Evolutionary conservation across 352 stramenopile genomes (phyloP).

Genomic region (Phytopythium delawarense): DNA sequence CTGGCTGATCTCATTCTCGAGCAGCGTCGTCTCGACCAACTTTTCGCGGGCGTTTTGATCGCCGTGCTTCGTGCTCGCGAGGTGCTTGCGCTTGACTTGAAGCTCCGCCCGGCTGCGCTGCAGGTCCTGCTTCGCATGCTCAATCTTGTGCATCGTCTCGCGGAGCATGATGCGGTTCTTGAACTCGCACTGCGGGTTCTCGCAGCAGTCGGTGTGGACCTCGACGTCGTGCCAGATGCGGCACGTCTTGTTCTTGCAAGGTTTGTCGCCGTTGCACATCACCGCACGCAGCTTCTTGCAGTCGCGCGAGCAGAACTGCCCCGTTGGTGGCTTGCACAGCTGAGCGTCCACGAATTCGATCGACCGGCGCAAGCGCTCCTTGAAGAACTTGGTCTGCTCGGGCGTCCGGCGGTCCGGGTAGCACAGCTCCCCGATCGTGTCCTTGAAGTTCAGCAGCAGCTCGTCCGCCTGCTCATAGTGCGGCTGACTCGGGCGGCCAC

Average conservation of each 20-base stretch:
- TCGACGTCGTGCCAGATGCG: constrained; percentile 74
- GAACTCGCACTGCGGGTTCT: constrained; percentile 65
- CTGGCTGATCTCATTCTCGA: constrained; percentile 52
- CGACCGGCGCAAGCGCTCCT: constrained; percentile 54
- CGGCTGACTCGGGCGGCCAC: constrained; percentile 22
- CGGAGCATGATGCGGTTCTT: constrained; percentile 65
- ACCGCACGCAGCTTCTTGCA: constrained; percentile 62
- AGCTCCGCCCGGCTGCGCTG: constrained; percentile 35
- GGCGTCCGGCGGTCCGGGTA: constrained; percentile 48
- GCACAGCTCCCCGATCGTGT: constrained; percentile 64
- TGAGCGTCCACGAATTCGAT: constrained; percentile 69
- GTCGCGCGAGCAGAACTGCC: constrained; percentile 36
- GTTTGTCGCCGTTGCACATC: constrained; percentile 61
- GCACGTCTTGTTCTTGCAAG: constrained; percentile 66
- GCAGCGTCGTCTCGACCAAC: constrained; percentile 30
- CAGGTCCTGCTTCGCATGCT: constrained; percentile 53
- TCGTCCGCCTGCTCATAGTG: constrained; percentile 44
- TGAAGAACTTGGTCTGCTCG: constrained; percentile 62
- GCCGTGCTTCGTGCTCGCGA: constrained; percentile 9
- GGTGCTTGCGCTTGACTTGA: constrained; percentile 19
- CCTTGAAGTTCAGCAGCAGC: constrained; percentile 51
- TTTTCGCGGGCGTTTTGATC: constrained; percentile 27
- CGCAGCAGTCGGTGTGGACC: constrained; percentile 59
- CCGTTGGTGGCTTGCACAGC: constrained; percentile 47
- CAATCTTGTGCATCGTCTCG: constrained; percentile 74